Evolutionary conservation across 2,329 filamentous ascomycete species (phyloP), one percentile per base, ranked within the genome.

Genomic region (Penicillium aurantiogriseum): DNA sequence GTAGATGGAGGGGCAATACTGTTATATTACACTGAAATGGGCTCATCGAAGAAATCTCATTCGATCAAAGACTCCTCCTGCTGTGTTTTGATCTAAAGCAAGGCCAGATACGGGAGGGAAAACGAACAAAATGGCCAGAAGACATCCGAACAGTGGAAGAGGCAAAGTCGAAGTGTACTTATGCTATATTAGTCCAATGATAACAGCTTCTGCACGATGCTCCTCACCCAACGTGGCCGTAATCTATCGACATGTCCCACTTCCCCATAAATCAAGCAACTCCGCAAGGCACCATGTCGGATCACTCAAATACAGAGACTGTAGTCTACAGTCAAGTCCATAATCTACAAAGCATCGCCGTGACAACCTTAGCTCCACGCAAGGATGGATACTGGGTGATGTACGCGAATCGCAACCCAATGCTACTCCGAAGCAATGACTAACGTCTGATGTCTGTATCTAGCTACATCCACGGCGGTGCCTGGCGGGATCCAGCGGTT

Each of bases 391-490:
- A 74, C 62, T 77, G 76, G 76, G 67, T 77, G 60, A 72, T 77
- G 76, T 77, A 75, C 42, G 60, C 40, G 39, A 42, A 51, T 36
- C 38, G 33, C 36, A 46, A 49, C 15, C 15, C 38, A 46, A 31
- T 25, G 27, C 23, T 39, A 29, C 29, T 17, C 31, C 13, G 38
- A 2, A 43, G 27, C 23, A 54, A 44, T 39, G 54, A 52, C 59
- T 59, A 27, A 57, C 42, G 10, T 23, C 35, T 5, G 11, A 4
- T 17, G 10, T 31, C 5, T 33, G 31, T 17, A 23, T 35, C 4
- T 51, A 77, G 75, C 53, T 79, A 76, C 59, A 77, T 81, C 57
- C 79, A 81, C 63, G 79, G 79, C 43, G 79, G 79, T 53, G 79
- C 78, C 62, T 81, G 79, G 75, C 74, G 79, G 43, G 79, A 81